Evolutionary conservation across 371 early-diverging fungal species (phyloP).

Genomic region (Mucor ambiguus): DNA sequence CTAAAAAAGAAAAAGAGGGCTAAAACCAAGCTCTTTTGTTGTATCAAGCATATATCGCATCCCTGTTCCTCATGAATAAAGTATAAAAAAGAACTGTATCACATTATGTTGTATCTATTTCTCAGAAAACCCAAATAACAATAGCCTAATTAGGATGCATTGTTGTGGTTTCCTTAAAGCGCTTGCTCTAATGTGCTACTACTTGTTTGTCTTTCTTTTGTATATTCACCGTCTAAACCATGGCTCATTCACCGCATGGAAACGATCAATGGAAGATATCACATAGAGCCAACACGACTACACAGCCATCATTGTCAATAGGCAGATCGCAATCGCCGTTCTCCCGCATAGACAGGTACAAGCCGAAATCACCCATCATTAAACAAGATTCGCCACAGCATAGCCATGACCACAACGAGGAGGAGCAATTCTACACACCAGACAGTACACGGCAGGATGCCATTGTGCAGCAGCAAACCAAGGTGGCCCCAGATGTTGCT

Average conservation of each 20-base stretch:
- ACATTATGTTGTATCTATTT: not conserved
- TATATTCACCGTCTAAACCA: not conserved
- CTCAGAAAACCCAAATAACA: not conserved
- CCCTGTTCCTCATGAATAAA: not conserved
- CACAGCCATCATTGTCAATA: not conserved
- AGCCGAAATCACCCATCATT: slow-evolving; percentile 1
- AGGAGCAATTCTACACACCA: not conserved
- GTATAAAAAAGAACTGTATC: not conserved
- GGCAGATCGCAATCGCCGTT: slow-evolving; percentile 8
- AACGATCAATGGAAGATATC: slow-evolving; percentile 11
- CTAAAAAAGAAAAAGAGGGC: not conserved
- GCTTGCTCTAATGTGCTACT: not conserved
- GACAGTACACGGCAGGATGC: not conserved
- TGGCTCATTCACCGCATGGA: not conserved
- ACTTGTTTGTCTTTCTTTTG: not conserved
- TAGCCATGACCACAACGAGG: not conserved
- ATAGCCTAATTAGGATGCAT: slow-evolving; percentile 6
- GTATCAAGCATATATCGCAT: not conserved
- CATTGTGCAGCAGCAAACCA: not conserved
- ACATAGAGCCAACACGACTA: not conserved
- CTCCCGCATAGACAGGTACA: not conserved
- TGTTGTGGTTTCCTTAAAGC: not conserved
- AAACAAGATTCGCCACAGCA: not conserved
- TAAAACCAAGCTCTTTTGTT: not conserved
- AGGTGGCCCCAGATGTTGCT: not conserved